A percentile compares a stretch with the other conserved stretches of the same genome.
These are phyloP conservation scores for Termitomyces sp. DNA, from an alignment of 768 basidiomycete genomes.

Conservation along the genomic window DNA sequence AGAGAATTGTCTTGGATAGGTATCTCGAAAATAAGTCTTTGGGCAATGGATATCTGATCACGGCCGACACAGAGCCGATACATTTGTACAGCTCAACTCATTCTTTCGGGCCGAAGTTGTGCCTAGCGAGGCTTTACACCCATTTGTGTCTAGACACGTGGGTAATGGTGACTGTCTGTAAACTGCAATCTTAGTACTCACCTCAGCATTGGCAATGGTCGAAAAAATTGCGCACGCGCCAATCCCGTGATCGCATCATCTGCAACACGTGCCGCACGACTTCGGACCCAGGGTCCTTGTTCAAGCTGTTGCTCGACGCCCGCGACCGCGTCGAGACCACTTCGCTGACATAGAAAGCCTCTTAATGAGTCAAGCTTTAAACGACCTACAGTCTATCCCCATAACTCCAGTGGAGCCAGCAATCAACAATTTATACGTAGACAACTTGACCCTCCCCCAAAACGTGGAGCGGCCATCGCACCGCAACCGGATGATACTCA, in stretches of 20 bases:
- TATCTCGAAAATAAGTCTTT: neutral
- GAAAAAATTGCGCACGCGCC: neutral
- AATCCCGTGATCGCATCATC: neutral
- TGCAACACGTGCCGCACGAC: neutral
- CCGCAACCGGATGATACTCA: conserved; percentile 22
- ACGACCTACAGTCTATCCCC: neutral
- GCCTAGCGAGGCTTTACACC: neutral
- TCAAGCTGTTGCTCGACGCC: neutral
- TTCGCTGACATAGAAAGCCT: neutral
- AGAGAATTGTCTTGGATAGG: neutral
- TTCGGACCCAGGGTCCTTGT: no score
- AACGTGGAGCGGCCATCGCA: conserved; percentile 2
- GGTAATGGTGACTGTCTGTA: neutral
- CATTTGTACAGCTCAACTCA: neutral
- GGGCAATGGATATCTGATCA: neutral
- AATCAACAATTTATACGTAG: neutral
- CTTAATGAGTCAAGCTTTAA: conserved; percentile 3
- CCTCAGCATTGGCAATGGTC: no score
- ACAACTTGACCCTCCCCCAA: conserved; percentile 4
- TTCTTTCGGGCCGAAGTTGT: neutral
- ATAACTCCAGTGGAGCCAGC: neutral
- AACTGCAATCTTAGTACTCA: neutral
- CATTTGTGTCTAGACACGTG: no score
- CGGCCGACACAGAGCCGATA: neutral
- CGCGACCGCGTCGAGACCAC: neutral